Conservation (phyloP, 2,329 filamentous ascomycete species). For the Ascosphaera pollenicola region DNA sequence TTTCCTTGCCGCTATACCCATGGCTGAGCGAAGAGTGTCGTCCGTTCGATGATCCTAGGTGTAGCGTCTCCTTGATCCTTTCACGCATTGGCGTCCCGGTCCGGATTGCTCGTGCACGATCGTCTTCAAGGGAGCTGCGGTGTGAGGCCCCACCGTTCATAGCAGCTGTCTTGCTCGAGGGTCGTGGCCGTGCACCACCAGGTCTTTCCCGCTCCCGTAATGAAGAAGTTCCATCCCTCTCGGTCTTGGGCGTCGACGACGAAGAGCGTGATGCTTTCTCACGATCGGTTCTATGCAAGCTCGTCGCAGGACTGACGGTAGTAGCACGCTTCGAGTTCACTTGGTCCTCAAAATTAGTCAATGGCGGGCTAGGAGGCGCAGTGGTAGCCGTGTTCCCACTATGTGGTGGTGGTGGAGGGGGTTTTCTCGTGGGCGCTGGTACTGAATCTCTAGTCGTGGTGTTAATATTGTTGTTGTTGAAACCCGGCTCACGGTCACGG, state of each 20-base stretch:
- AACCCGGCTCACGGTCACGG: constrained; percentile 20
- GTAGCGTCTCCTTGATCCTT: too few relatives aligned
- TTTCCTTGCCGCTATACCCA: too few relatives aligned
- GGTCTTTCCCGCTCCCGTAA: constrained; percentile 11
- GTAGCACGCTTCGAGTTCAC: constrained; percentile 16
- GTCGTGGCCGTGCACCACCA: constrained; percentile 14
- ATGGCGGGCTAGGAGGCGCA: constrained; percentile 25
- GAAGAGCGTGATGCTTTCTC: too few relatives aligned
- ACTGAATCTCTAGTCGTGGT: constrained; percentile 14
- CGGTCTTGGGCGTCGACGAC: too few relatives aligned
- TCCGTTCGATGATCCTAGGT: too few relatives aligned
- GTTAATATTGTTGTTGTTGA: constrained; percentile 5
- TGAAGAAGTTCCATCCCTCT: constrained; percentile 9
- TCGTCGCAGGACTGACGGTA: constrained; percentile 11
- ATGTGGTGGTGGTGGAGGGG: too few relatives aligned
- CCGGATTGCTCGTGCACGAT: too few relatives aligned
- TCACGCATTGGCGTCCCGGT: too few relatives aligned
- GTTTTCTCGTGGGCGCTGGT: constrained; percentile 7
- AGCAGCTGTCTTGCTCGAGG: constrained; percentile 2
- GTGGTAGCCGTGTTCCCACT: constrained; percentile 11
- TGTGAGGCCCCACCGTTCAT: too few relatives aligned
- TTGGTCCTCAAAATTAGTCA: constrained; percentile 22
- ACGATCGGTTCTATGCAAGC: too few relatives aligned
- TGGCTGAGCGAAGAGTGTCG: too few relatives aligned
- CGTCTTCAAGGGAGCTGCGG: too few relatives aligned